Base-by-base conservation (phyloP, 106 monocot genomes). In the Dendrobium nobile region DNA sequence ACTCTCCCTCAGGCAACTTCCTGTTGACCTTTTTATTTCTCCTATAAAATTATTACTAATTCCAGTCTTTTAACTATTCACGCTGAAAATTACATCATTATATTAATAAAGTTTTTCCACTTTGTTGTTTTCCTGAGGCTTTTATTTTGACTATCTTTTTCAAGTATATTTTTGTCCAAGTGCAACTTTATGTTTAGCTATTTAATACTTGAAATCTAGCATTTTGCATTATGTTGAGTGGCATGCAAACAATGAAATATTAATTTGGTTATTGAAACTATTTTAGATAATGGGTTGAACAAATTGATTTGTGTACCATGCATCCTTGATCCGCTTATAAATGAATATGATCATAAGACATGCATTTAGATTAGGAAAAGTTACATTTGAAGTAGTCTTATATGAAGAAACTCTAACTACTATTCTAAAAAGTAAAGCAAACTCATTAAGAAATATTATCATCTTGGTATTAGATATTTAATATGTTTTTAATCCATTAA, bases 1-100 rank as follows among this genome's bases (percentile, higher is more conserved):
- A 98, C 82, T 88, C 96, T 44, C 79, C 70, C 77, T 64, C 85
- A 58, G 82, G 78, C 86, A 28, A 58, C 55, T 81, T 76, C 2
- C 77, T 48, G 9, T 37, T 41, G n/a, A 17, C 11, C 54, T 77
- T 74, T 2, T 74, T 44, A n/a, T 43, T 43, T 74, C 9, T 16
- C 33, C 10, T 17, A 28, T 19, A 17, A 13, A 33, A 72, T 19
- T 44, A 43, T 28, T 18, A 43, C 13, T 74, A 41, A 19, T 74
- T 74, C 9, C n/a, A 41, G 16, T 44, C 74, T 19, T 74, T 74
- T 74, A n/a, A 18, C 9, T n/a, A 43, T 43, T 19, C 20, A 5
- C 15, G 9, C 6, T 74, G 43, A 18, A 70, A 70, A 37, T 70
- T 70, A 16, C 37, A 70, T 37, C 28, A 13, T 37, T 6, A 0